These are phyloP conservation scores for Cladosporium sp. DNA, from an alignment of 2,329 filamentous ascomycete species.

Conservation along the genomic window DNA sequence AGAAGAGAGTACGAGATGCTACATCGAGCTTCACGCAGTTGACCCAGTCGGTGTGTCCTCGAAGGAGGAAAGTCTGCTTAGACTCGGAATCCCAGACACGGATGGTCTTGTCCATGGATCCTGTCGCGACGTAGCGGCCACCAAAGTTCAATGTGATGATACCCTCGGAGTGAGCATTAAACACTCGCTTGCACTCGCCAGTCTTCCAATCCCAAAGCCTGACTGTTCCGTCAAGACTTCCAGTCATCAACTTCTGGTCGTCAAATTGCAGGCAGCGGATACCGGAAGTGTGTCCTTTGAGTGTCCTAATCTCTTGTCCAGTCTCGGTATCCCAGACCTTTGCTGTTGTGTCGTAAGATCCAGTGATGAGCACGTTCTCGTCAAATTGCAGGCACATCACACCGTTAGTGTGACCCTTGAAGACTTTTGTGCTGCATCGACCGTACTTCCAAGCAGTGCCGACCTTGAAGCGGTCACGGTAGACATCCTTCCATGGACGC, in stretches of 20 bases:
- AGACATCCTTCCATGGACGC: constrained; percentile 94
- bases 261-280: constrained; percentile 93
- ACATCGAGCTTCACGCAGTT: constrained; percentile 91
- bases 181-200: constrained; percentile 79
- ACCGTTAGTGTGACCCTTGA: constrained; percentile 86
- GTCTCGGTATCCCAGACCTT: constrained; percentile 96
- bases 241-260: constrained; percentile 85
- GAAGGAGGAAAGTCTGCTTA: constrained; percentile 75
- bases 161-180: constrained; percentile 76
- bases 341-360: constrained; percentile 91
- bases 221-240: constrained; percentile 82
- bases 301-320: constrained; percentile 80
- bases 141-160: constrained; percentile 89
- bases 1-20: constrained; percentile 73
- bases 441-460: constrained; percentile 98
- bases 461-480: constrained; percentile 92
- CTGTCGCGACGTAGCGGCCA: constrained; percentile 79
- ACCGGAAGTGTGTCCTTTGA: constrained; percentile 78
- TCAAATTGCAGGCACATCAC: constrained; percentile 80
- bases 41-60: constrained; percentile 91
- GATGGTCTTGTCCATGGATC: constrained; percentile 84
- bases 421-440: constrained; percentile 78
- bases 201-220: constrained; percentile 98
- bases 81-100: constrained; percentile 91
- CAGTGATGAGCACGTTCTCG: constrained; percentile 87